phyloP scores from a whole-genome alignment of 768 basidiomycete genomes.

The Tricholoma matsutake region DNA sequence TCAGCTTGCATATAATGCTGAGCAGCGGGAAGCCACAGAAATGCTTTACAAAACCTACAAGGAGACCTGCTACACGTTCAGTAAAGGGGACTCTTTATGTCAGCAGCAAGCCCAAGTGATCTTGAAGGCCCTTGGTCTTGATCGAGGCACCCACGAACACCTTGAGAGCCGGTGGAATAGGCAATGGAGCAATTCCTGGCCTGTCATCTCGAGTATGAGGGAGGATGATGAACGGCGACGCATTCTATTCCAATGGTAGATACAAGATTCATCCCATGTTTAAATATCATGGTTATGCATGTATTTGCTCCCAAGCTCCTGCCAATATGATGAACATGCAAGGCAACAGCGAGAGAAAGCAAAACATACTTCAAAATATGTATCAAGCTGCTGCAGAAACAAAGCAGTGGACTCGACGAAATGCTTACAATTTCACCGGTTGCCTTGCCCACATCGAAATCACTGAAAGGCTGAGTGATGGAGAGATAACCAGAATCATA shows the following conservation, averaged over 20 bases:
- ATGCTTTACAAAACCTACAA: too few species aligned
- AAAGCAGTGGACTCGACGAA: not conserved
- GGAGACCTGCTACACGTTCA: too few species aligned
- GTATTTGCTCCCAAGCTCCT: not conserved
- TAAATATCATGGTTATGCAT: not conserved
- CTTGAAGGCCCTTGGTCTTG: not conserved
- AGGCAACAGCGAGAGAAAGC: not conserved
- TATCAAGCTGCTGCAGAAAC: not conserved
- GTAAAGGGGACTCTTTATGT: too few species aligned
- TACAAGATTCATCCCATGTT: not conserved
- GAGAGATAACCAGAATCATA: not conserved
- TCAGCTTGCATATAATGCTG: too few species aligned
- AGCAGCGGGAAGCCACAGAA: too few species aligned
- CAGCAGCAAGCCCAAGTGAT: too few species aligned
- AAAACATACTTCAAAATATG: not conserved
- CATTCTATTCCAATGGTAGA: not conserved
- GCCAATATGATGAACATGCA: not conserved
- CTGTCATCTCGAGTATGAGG: not conserved
- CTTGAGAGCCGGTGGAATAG: not conserved
- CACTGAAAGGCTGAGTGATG: not conserved
- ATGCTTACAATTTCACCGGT: not conserved
- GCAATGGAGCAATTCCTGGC: not conserved
- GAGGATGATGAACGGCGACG: not conserved
- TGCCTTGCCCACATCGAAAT: not conserved
- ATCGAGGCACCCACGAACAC: not conserved